Evolutionary conservation across 2,329 filamentous ascomycete genomes (phyloP), one percentile per base, ranked within the genome.

Genomic region (Thyridium curvatum): DNA sequence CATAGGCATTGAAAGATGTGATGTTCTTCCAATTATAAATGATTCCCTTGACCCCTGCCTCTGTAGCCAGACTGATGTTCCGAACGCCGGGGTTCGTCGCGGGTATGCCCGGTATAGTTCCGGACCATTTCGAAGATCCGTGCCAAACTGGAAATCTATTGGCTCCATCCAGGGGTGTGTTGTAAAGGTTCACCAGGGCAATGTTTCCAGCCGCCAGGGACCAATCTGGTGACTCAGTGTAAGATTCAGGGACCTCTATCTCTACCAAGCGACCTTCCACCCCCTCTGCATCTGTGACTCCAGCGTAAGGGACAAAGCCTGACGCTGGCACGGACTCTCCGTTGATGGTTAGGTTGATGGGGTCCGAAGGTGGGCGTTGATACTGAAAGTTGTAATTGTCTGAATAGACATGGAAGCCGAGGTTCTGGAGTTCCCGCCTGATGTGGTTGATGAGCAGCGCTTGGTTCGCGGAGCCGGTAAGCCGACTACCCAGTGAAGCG

Each of bases 11-110:
- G 18, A 8, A 17, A 15, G 30, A 28, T 3, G 28, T 38, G 36
- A 38, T 38, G 30, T 30, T 30, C 8, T 32, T 30, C 36, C 36
- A 38, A 17, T 32, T 18, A n/a, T 38, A 38, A 12, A 38, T 31
- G n/a, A 30, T 30, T n/a, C 29, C 36, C 18, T 21, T 30, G 30
- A 38, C 36, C 3, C 36, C 36, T 4, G 30, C 36, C 15, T 32
- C 16, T 2, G 14, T 15, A 15, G 36, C 36, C 7, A n/a, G 16
- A 9, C 16, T 12, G 7, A 38, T n/a, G 28, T 31, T 13, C 3
- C 29, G 16, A 2, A 38, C 36, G 8, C 30, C 16, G 12, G 36
- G 13, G 30, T 38, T 38, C 3, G 30, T 30, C 3, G 14, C 16
- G 13, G 36, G 36, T 5, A 38, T 30, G 15, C 28, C 36, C 4